Conservation (phyloP, 208 protist species). For the Trypanosoma cruzi region DNA sequence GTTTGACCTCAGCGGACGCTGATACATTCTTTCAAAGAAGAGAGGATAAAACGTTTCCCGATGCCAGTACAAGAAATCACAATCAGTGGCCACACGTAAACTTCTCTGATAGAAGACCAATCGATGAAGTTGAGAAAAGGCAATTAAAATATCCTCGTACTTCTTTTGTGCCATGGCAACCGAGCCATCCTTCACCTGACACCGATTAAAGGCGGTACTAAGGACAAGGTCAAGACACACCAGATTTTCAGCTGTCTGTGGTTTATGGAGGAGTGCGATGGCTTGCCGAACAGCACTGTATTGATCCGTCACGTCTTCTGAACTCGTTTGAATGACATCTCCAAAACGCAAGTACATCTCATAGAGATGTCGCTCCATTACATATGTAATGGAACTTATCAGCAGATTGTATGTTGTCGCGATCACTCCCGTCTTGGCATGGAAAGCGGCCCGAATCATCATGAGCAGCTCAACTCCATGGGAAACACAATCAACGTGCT, state of each 20-base stretch:
- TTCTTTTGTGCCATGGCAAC: slow-evolving; percentile 35
- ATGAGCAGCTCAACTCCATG: slow-evolving; percentile 88
- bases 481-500: slow-evolving; percentile 67
- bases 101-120: slow-evolving; percentile 52
- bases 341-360: slow-evolving; percentile 37
- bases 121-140: slow-evolving; percentile 76
- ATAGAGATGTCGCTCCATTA: slow-evolving; percentile 73
- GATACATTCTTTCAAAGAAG: slow-evolving; percentile 84
- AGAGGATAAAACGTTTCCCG: slow-evolving; percentile 75
- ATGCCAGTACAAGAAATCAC: slow-evolving; percentile 92
- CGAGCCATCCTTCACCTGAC: neutral
- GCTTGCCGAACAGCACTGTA: slow-evolving; percentile 59
- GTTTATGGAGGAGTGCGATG: slow-evolving; percentile 67
- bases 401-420: slow-evolving; percentile 72
- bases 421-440: slow-evolving; percentile 73
- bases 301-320: slow-evolving; percentile 42
- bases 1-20: slow-evolving; percentile 53
- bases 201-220: slow-evolving; percentile 58
- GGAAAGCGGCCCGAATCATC: slow-evolving; percentile 84
- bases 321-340: slow-evolving; percentile 10
- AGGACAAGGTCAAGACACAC: slow-evolving; percentile 63
- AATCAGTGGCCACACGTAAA: slow-evolving; percentile 66
- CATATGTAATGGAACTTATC: slow-evolving; percentile 68
- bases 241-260: slow-evolving; percentile 58
- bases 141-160: slow-evolving; percentile 53